Evolutionary conservation across 106 monocot species (phyloP).

Genomic region (Hemerocallis citrina): DNA sequence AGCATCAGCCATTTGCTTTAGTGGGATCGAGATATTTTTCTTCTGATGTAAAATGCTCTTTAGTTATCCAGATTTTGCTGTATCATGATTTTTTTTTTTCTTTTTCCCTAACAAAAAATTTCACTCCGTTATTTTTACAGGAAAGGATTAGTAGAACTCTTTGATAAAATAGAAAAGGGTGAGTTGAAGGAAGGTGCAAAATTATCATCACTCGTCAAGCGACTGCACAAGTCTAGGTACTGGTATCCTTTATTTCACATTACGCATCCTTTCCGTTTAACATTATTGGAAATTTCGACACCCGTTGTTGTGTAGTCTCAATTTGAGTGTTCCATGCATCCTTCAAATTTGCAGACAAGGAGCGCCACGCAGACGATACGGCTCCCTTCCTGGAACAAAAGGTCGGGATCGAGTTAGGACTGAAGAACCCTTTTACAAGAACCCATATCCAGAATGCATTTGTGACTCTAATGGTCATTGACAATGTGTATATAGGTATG

Average conservation of each 20-base stretch:
- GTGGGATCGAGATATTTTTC: too few relatives aligned
- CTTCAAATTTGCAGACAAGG: conserved; percentile 53
- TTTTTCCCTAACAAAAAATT: too few relatives aligned
- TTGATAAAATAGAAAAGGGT: conserved; percentile 73
- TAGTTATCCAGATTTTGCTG: neutral
- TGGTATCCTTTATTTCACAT: neutral
- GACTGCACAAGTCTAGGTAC: conserved; percentile 82
- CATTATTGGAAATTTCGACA: too few relatives aligned
- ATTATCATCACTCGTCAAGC: conserved; percentile 41
- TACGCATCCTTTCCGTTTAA: too few relatives aligned
- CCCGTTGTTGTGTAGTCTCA: too few relatives aligned
- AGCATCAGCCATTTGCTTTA: too few relatives aligned
- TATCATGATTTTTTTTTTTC: neutral
- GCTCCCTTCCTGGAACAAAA: conserved; percentile 66
- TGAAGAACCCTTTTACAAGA: conserved; percentile 98
- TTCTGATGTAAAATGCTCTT: neutral
- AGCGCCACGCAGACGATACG: conserved; percentile 77
- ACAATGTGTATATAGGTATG: too few relatives aligned
- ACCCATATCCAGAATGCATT: conserved; percentile 95
- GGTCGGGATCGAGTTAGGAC: conserved; percentile 72
- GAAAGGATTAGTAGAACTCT: conserved; percentile 84
- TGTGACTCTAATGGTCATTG: too few relatives aligned
- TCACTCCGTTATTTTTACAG: conserved; percentile 23
- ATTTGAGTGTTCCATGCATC: too few relatives aligned
- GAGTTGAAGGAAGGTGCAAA: conserved; percentile 57